phyloP scores from a whole-genome alignment of 441 rosid species.

The Cnidoscolus chayamansa region DNA sequence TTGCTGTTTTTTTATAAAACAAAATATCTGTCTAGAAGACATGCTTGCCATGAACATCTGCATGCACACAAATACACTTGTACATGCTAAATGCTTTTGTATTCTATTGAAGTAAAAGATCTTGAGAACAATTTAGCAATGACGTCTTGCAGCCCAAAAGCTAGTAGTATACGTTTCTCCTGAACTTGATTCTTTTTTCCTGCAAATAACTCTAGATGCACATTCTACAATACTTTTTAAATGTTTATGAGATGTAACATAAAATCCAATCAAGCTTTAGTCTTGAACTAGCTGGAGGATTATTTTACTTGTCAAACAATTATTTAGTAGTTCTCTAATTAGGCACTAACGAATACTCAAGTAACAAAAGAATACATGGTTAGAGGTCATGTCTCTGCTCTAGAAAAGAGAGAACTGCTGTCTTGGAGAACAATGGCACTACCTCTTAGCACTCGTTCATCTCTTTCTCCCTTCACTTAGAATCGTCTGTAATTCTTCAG shows the following conservation, averaged over 20 bases:
- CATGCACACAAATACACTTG: too few species aligned
- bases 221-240: neutral
- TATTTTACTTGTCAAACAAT: neutral
- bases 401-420: conserved; percentile 1
- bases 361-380: conserved; percentile 1
- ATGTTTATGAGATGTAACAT: neutral
- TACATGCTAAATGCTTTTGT: neutral
- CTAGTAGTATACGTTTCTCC: neutral
- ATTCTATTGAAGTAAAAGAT: neutral
- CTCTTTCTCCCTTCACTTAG: conserved; percentile 26
- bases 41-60: too few species aligned
- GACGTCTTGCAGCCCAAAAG: neutral
- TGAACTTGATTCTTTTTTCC: neutral
- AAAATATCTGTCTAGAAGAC: too few species aligned
- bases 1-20: too few species aligned
- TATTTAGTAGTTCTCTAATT: neutral
- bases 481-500: conserved; percentile 59
- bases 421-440: neutral
- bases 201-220: neutral
- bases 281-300: neutral
- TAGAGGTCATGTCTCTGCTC: neutral
- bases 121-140: too few species aligned
- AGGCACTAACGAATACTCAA: neutral
- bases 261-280: neutral
- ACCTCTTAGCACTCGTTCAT: conserved; percentile 21